Evolutionary conservation across 257 asterid species (phyloP).

Genomic region (Ilex asprella): DNA sequence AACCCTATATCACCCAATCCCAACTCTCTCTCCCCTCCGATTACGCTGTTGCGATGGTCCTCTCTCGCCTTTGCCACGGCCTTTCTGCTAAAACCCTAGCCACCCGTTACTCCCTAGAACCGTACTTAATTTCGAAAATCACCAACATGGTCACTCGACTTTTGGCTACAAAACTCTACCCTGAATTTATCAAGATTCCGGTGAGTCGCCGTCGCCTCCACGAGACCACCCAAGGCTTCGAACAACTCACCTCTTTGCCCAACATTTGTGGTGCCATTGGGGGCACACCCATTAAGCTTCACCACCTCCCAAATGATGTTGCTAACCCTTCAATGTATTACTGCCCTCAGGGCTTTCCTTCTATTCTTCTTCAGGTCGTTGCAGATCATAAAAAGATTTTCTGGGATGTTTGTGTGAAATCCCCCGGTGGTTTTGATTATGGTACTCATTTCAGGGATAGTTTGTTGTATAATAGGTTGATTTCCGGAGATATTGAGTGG

Average conservation of each 20-base stretch:
- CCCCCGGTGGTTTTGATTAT: constrained; percentile 88
- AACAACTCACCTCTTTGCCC: constrained; percentile 63
- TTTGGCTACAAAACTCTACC: constrained; percentile 90
- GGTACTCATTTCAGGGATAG: constrained; percentile 93
- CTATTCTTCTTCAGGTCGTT: constrained; percentile 81
- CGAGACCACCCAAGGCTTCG: constrained; percentile 87
- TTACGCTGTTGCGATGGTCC: constrained; percentile 98
- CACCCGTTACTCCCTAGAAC: constrained; percentile 82
- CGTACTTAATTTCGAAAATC: constrained; percentile 87
- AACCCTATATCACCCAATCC: constrained; percentile 87
- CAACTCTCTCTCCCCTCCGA: constrained; percentile 96
- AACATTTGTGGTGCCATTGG: constrained; percentile 92
- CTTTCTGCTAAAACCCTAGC: constrained; percentile 71
- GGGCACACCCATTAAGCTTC: constrained; percentile 68
- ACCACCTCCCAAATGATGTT: constrained; percentile 41
- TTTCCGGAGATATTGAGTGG: constrained; percentile 75
- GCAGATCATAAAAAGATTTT: constrained; percentile 86
- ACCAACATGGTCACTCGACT: constrained; percentile 96
- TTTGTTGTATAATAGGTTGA: constrained; percentile 67
- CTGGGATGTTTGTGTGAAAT: constrained; percentile 98
- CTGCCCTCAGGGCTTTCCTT: constrained; percentile 63
- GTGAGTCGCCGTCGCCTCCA: constrained; percentile 66
- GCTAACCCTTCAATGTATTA: constrained; percentile 49
- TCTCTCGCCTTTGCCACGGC: constrained; percentile 81
- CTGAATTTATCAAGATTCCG: constrained; percentile 81